phyloP scores from a whole-genome alignment of 1,139 yeast species.

The Yamadazyma triangularis region DNA sequence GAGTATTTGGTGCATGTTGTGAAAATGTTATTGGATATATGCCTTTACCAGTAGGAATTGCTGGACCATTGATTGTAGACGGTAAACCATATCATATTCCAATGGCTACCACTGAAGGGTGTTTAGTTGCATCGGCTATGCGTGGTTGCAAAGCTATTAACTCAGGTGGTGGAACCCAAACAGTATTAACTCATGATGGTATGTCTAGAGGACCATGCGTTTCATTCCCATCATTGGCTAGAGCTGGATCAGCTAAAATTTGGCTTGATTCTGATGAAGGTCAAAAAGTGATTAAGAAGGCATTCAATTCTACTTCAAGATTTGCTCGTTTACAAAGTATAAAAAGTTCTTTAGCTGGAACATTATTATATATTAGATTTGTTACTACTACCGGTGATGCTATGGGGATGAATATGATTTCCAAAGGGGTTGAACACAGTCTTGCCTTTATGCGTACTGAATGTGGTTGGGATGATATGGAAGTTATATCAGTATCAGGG shows the following conservation, averaged over 20 bases:
- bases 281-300: constrained; percentile 72
- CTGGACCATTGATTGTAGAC: constrained; percentile 93
- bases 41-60: constrained; percentile 97
- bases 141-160: constrained; percentile 98
- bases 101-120: constrained; percentile 99
- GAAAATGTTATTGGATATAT: constrained; percentile 95
- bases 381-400: constrained; percentile 99
- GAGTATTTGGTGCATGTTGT: constrained; percentile 98
- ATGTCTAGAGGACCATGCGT: constrained; percentile 99
- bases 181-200: constrained; percentile 93
- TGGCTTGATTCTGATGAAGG: constrained; percentile 98
- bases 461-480: constrained; percentile 94
- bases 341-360: constrained; percentile 96
- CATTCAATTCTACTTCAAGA: constrained; percentile 94
- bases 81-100: constrained; percentile 87
- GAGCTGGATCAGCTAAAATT: constrained; percentile 93
- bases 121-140: constrained; percentile 96
- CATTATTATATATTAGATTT: constrained; percentile 80
- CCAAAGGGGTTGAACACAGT: constrained; percentile 92
- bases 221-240: constrained; percentile 67
- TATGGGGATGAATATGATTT: constrained; percentile 99
- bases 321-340: constrained; percentile 91
- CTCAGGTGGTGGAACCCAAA: constrained; percentile 92
- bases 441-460: constrained; percentile 81
- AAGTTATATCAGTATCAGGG: constrained; percentile 87